Base-by-base conservation (phyloP, 805 yeast genomes). In the Kuraishia capsulata region DNA sequence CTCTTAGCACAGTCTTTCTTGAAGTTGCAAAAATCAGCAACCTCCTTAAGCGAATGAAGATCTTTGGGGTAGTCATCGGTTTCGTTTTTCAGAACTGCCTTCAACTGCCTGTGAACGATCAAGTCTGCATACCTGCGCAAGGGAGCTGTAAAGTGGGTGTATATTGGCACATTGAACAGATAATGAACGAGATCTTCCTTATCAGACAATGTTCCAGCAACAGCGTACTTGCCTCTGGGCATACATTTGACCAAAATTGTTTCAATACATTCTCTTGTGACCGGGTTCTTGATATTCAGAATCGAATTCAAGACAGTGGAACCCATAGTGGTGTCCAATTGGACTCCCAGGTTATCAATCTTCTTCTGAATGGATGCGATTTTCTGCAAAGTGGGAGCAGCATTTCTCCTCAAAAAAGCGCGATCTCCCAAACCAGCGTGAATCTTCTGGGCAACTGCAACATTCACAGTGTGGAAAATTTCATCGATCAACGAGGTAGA, bases 71-170 rank as follows among this genome's bases (percentile, higher is more conserved):
- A 57, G 30, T 67, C 71, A 13, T 66, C 71, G 6, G 51, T 42
- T 3, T 57, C 59, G 30, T 57, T 44, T 28, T 59, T 61, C 30
- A 92, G 56, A 20, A 81, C 74, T 2, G 77, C 57, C 54, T 85
- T 89, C 48, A 92, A 64, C 62, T 92, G 98, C 50, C 96, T 76
- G 54, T 92, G 98, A 30, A 86, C 97, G 47, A 89, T 75, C 37
- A 86, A 69, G 57, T 92, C 98, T 1, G 95, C 88, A 57, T 89
- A 92, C 51, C 98, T 73, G 56, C 95, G 75, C 54, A 87, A 65
- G 13, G 98, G 97, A 1, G 95, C 76, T n/a, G 85, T 82, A 65
- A 89, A 89, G 59, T 90, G 97, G 0, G 97, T 86, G 57, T 86
- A 92, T 33, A 87, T 65, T 21, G 96, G 95, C 41, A 83, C 57